Base-by-base conservation (phyloP, 495 filamentous ascomycete species). In the Podospora tetraspora region DNA sequence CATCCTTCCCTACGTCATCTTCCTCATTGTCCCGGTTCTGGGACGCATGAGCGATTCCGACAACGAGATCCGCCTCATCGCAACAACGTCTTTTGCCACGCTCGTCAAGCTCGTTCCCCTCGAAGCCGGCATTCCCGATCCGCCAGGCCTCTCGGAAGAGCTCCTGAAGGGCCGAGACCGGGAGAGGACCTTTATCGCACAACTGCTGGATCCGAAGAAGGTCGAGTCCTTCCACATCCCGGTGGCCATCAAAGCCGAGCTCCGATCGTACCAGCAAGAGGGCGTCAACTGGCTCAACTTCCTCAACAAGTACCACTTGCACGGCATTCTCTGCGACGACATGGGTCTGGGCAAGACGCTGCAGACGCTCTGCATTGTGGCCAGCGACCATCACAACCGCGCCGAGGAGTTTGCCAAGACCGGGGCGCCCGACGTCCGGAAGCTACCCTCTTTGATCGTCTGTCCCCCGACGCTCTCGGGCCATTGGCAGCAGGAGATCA, bases 11-110 rank as follows among this genome's bases (percentile, higher is more conserved):
- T 99, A 98, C 77, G 95, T 99, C 66, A 97, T 99, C 72, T 98
- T 99, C 87, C 86, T 99, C 65, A 94, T 99, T 59, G 94, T 97
- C n/a, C 95, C 95, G 3, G 94, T 99, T 4, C 85, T 99, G 63
- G 95, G 95, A 56, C 89, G 95, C n/a, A 99, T 99, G 95, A 97
- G 94, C 76, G 95, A 99, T 77, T 95, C 94, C 0, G 94, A 99
- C 78, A 93, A 94, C 71, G 94, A 98, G 73, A 89, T 98, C 63
- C 88, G 95, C 57, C 86, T 99, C 24, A 90, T 99, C 66, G 94
- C 95, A 3, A 99, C 95, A 0, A 99, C 96, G 1, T 96, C 93
- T 13, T 99, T 99, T 71, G 95, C 95, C 1, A 98, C 94, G 0
- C 83, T 99, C 5, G 96, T 99, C 73, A 98, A 98, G 75, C 86